A percentile compares a stretch with the other conserved stretches of the same genome.
Evolutionary conservation across 495 filamentous ascomycete species (phyloP).

Genomic region (Annulohypoxylon bovei): DNA sequence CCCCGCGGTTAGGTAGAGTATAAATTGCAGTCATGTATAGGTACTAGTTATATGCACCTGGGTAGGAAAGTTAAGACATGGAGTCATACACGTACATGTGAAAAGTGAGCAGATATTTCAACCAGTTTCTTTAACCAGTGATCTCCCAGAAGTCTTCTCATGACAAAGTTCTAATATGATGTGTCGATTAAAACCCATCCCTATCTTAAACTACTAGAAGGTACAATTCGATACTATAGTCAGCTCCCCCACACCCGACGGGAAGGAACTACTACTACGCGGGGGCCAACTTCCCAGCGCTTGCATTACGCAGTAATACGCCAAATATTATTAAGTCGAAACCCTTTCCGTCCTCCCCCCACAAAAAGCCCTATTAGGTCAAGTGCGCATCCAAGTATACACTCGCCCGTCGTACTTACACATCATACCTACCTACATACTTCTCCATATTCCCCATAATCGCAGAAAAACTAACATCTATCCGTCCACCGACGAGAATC

Average conservation of each 20-base stretch:
- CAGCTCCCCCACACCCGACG: constrained; percentile 20
- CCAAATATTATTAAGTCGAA: neutral
- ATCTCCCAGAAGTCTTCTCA: neutral
- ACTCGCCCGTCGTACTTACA: neutral
- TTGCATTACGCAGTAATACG: neutral
- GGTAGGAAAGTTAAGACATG: too few species aligned
- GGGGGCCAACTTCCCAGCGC: constrained; percentile 1
- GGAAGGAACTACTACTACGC: constrained; percentile 20
- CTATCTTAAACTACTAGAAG: neutral
- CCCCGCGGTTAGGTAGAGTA: neutral
- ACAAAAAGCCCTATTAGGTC: constrained; percentile 11
- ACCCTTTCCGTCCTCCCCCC: neutral
- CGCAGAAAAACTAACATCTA: neutral
- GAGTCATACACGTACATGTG: too few species aligned
- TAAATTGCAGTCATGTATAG: neutral
- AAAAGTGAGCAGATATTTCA: too few species aligned
- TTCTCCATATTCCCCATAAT: neutral
- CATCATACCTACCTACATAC: neutral
- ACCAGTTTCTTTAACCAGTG: neutral
- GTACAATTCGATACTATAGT: neutral
- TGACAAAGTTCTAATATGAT: too few species aligned
- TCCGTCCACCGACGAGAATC: neutral
- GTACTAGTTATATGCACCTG: neutral
- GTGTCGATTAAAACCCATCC: too few species aligned
- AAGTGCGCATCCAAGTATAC: neutral